These are phyloP conservation scores for Mimosa pudica DNA, from an alignment of 306 rosid species.

Conservation along the genomic window DNA sequence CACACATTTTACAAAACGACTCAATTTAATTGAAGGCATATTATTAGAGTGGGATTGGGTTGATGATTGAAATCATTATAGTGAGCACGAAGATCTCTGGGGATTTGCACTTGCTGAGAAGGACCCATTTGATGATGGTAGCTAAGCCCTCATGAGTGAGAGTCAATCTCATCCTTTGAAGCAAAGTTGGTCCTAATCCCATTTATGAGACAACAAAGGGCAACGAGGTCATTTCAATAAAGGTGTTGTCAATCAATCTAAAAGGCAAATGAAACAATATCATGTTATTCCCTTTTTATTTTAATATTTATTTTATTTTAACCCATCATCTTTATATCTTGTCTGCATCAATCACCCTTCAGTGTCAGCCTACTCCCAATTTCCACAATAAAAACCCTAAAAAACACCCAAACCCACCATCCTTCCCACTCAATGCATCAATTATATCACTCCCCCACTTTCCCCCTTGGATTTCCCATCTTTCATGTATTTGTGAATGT, in stretches of 20 bases:
- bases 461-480: neutral
- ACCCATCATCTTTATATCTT: slow-evolving; percentile 43
- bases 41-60: slow-evolving; percentile 8
- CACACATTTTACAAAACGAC: neutral
- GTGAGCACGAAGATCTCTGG: slow-evolving; percentile 34
- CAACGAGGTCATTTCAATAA: slow-evolving; percentile 39
- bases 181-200: slow-evolving; percentile 14
- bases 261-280: slow-evolving; percentile 51
- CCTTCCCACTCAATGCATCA: neutral
- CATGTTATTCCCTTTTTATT: slow-evolving; percentile 39
- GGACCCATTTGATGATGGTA: slow-evolving; percentile 29
- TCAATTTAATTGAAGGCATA: neutral
- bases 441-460: neutral
- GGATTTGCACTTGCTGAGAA: slow-evolving; percentile 39
- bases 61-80: slow-evolving; percentile 39
- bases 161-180: slow-evolving; percentile 16
- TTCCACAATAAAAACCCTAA: slow-evolving; percentile 44
- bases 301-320: slow-evolving; percentile 23
- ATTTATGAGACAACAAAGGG: slow-evolving; percentile 44
- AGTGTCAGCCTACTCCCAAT: slow-evolving; percentile 61
- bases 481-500: neutral
- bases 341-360: slow-evolving; percentile 61
- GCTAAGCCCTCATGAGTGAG: neutral
- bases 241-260: slow-evolving; percentile 70
- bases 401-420: neutral